Evolutionary conservation across 768 basidiomycete genomes (phyloP).

Genomic region (Agrocybe praecox): DNA sequence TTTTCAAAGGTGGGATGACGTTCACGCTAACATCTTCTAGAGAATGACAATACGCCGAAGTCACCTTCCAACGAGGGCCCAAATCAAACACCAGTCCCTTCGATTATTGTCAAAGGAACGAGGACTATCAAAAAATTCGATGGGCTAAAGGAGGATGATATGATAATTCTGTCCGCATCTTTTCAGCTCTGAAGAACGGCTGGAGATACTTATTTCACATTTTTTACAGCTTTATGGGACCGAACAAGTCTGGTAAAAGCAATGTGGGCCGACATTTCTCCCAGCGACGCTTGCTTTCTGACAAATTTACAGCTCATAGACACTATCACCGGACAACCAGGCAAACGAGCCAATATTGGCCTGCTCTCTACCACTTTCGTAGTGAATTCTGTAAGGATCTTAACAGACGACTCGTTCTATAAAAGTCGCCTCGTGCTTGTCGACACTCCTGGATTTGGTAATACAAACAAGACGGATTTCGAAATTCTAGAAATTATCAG

Average conservation of each 20-base stretch:
- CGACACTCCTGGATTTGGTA: constrained; percentile 64
- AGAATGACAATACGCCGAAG: no score
- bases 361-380: neutral
- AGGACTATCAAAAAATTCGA: no score
- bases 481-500: constrained; percentile 52
- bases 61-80: no score
- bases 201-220: neutral
- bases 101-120: no score
- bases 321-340: neutral
- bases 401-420: neutral
- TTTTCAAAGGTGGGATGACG: no score
- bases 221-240: neutral
- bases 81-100: no score
- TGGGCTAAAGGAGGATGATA: no score
- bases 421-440: constrained; percentile 31
- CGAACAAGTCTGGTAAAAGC: neutral
- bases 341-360: neutral
- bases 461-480: constrained; percentile 46
- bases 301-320: neutral
- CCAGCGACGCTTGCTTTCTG: neutral
- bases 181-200: no score
- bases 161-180: no score
- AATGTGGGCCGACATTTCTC: neutral
- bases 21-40: no score
- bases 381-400: neutral